Evolutionary conservation across 2,329 filamentous ascomycete species (phyloP).

Genomic region (Aureobasidium leucospermi): DNA sequence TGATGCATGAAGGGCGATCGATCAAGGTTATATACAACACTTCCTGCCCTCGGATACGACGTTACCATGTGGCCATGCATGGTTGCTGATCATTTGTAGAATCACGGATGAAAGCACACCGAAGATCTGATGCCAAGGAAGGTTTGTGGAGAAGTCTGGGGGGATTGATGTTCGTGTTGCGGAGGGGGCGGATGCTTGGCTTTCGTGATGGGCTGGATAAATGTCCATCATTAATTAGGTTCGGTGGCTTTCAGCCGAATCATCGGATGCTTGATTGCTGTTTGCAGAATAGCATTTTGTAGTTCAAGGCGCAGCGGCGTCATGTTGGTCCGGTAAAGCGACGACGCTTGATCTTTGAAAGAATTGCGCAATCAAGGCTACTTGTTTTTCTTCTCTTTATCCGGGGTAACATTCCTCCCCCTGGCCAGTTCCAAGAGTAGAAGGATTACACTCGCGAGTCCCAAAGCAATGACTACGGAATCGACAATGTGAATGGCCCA

Average conservation of each 20-base stretch:
- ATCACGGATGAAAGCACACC: conserved; percentile 2
- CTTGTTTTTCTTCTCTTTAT: no score
- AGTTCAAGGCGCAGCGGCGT: no score
- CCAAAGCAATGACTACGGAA: conserved; percentile 32
- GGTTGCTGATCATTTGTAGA: neutral
- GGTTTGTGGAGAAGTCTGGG: neutral
- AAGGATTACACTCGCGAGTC: neutral
- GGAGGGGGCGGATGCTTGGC: neutral
- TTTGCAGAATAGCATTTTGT: no score
- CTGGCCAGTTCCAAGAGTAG: neutral
- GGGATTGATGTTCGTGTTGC: neutral
- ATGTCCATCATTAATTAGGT: neutral
- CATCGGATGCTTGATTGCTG: neutral
- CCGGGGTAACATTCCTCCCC: no score
- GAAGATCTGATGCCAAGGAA: neutral
- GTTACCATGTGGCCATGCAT: neutral
- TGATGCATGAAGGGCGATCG: neutral
- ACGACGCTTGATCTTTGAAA: no score
- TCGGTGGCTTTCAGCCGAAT: neutral
- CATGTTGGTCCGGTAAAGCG: no score
- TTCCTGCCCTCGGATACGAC: neutral
- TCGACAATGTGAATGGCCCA: conserved; percentile 80
- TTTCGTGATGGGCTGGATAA: neutral
- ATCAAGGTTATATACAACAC: neutral
- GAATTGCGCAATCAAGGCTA: no score